A percentile compares a stretch with the other conserved stretches of the same genome.
These are phyloP conservation scores for Schwanniomyces sp. DNA, from an alignment of 805 yeast species.

Conservation along the genomic window DNA sequence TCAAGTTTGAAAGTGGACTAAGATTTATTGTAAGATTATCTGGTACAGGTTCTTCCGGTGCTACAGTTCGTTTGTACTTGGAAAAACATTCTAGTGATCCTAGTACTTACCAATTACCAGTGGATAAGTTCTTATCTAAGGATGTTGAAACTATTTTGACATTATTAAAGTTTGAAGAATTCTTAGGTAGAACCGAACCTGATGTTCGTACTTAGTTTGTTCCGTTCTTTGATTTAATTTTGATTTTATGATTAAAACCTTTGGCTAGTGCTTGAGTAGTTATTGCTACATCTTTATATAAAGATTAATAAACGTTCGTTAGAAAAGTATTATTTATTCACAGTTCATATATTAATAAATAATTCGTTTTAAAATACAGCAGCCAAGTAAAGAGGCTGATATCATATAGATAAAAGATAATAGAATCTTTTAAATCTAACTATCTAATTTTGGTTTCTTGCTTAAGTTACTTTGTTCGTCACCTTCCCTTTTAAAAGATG, in stretches of 20 bases:
- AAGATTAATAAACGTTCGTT: background rate
- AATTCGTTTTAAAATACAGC: background rate
- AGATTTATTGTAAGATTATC: slow-evolving; percentile 88
- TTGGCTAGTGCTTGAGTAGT: background rate
- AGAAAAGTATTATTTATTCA: background rate
- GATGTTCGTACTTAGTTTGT: slow-evolving; percentile 70
- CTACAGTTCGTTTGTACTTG: slow-evolving; percentile 89
- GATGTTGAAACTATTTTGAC: slow-evolving; percentile 64
- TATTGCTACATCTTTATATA: background rate
- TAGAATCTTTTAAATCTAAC: background rate
- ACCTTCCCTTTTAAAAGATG: slow-evolving; percentile 22
- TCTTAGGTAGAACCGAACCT: slow-evolving; percentile 80
- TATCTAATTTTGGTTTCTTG: slow-evolving; percentile 13
- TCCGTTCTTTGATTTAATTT: background rate
- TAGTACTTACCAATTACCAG: slow-evolving; percentile 47
- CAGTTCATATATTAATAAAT: background rate
- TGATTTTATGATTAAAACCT: background rate
- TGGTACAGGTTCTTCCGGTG: slow-evolving; percentile 98
- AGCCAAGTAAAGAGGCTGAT: background rate
- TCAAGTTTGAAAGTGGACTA: slow-evolving; percentile 77
- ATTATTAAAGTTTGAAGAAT: slow-evolving; percentile 70
- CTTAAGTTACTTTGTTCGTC: slow-evolving; percentile 13
- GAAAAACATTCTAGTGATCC: slow-evolving; percentile 75
- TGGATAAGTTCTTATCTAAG: slow-evolving; percentile 65
- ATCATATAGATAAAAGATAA: background rate